A percentile compares a stretch with the other conserved stretches of the same genome.
Evolutionary conservation across 805 yeast genomes (phyloP).

Genomic region (Saturnispora hagleri): DNA sequence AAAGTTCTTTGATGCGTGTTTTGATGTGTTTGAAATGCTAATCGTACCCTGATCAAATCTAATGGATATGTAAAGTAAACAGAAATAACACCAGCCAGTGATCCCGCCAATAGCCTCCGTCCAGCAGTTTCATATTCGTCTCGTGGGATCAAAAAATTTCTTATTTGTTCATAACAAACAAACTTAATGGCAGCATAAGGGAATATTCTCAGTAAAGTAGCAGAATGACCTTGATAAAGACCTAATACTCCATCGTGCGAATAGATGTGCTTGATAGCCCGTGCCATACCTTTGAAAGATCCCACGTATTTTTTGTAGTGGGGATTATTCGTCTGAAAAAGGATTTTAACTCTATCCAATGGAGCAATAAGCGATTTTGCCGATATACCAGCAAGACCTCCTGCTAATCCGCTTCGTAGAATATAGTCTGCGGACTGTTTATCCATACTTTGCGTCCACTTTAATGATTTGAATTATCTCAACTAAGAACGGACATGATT

Average conservation of each 20-base stretch:
- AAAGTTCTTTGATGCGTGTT: constrained; percentile 20
- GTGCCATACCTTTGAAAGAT: constrained; percentile 61
- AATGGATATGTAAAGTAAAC: constrained; percentile 89
- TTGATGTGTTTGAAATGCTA: constrained; percentile 74
- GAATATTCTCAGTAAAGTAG: constrained; percentile 80
- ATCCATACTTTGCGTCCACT: constrained; percentile 31
- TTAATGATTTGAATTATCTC: not conserved
- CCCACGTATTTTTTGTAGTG: constrained; percentile 76
- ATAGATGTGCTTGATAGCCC: constrained; percentile 64
- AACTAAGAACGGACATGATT: not conserved
- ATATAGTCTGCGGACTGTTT: constrained; percentile 73
- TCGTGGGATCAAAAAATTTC: constrained; percentile 69
- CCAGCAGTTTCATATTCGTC: constrained; percentile 68
- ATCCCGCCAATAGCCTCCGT: constrained; percentile 80
- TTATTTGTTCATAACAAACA: constrained; percentile 89
- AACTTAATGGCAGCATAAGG: constrained; percentile 97
- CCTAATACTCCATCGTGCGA: constrained; percentile 66
- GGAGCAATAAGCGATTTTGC: constrained; percentile 96
- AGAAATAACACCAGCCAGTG: constrained; percentile 78
- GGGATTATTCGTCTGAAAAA: constrained; percentile 93
- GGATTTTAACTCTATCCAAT: constrained; percentile 84
- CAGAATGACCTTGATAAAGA: constrained; percentile 91
- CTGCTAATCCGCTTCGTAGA: constrained; percentile 78
- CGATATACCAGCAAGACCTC: constrained; percentile 93
- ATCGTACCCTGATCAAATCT: constrained; percentile 80